phyloP scores from a whole-genome alignment of 2,329 filamentous ascomycete species.

The Sporothrix phasma region DNA sequence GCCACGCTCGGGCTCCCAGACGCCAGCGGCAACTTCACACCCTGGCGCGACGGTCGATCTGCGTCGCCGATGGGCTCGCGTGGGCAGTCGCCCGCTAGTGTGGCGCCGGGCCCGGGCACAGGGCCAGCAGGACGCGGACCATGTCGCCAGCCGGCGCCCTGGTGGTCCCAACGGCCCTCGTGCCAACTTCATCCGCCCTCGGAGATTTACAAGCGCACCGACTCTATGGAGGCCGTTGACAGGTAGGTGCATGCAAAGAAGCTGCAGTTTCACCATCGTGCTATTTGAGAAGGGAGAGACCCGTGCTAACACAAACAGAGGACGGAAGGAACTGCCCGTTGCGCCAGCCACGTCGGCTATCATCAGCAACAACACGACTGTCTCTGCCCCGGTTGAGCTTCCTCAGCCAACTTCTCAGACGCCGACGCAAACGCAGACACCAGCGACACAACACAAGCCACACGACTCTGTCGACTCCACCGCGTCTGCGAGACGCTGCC shows the following conservation, averaged over 20 bases:
- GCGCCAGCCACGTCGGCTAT: background rate
- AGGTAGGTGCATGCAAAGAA: background rate
- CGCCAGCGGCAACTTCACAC: slow-evolving; percentile 23
- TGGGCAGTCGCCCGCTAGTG: slow-evolving; percentile 20
- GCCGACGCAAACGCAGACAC: background rate
- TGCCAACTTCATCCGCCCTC: slow-evolving; percentile 60
- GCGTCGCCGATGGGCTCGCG: slow-evolving; percentile 31
- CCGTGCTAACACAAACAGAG: background rate
- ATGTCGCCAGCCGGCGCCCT: slow-evolving; percentile 28
- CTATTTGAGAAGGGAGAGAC: too few relatives aligned
- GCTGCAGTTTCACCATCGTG: background rate
- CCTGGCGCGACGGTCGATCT: slow-evolving; percentile 30
- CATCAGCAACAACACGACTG: background rate
- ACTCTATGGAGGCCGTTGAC: background rate
- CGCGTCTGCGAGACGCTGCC: background rate
- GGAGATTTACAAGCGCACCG: slow-evolving; percentile 63
- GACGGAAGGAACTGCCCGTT: background rate
- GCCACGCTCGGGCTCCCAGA: slow-evolving; percentile 19
- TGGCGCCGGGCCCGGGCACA: slow-evolving; percentile 9
- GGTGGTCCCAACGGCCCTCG: slow-evolving; percentile 27
- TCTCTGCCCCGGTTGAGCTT: background rate
- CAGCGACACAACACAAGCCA: slow-evolving; percentile 4
- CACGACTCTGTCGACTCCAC: slow-evolving; percentile 3
- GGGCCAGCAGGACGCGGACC: slow-evolving; percentile 13
- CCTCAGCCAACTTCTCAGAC: too few relatives aligned